phyloP scores from a whole-genome alignment of 345 rosid genomes.

The Brassica nigra region DNA sequence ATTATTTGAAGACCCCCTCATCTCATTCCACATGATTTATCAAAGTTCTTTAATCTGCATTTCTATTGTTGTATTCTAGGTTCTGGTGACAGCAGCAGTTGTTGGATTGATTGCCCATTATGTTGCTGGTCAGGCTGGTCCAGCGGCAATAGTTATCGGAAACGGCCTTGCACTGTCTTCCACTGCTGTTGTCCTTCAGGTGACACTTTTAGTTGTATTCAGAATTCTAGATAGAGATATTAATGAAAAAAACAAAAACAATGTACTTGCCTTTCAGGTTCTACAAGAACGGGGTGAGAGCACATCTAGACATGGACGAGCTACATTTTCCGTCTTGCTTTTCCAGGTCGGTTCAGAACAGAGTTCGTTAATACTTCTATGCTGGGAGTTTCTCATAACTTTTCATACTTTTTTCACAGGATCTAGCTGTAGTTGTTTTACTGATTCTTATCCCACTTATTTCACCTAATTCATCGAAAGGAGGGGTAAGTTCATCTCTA shows the following conservation, averaged over 20 bases:
- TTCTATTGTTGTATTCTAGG: constrained; percentile 55
- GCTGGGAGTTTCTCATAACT: constrained; percentile 30
- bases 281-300: constrained; percentile 99
- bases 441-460: constrained; percentile 97
- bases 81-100: constrained; percentile 86
- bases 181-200: constrained; percentile 99
- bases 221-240: neutral
- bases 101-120: constrained; percentile 81
- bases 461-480: constrained; percentile 96
- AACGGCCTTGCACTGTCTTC: constrained; percentile 97
- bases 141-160: constrained; percentile 96
- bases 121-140: constrained; percentile 80
- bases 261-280: constrained; percentile 57
- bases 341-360: constrained; percentile 68
- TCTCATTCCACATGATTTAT: neutral
- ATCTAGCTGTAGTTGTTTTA: constrained; percentile 96
- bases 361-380: constrained; percentile 2
- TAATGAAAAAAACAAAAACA: neutral
- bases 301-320: constrained; percentile 99
- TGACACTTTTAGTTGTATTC: constrained; percentile 31
- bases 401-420: constrained; percentile 53
- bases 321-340: constrained; percentile 95
- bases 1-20: constrained; percentile 29
- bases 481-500: constrained; percentile 76
- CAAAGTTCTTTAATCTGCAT: neutral